phyloP scores from a whole-genome alignment of 305 asterid species.

The Rubia tinctorum region DNA sequence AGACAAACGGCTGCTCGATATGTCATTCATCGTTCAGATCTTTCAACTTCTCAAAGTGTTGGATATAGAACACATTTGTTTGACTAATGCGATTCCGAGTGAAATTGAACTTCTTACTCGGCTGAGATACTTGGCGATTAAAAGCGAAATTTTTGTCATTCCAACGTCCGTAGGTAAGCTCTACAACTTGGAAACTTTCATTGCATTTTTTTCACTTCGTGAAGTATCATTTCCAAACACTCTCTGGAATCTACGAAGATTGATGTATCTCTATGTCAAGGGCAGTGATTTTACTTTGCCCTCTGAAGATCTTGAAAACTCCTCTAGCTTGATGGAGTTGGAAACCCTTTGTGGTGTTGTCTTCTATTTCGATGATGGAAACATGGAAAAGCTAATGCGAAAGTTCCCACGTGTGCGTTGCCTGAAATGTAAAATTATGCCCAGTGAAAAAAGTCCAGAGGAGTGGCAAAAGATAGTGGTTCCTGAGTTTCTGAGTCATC shows the following conservation, averaged over 20 bases:
- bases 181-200: neutral
- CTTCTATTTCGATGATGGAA: neutral
- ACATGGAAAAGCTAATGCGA: neutral
- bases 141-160: neutral
- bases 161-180: neutral
- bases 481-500: neutral
- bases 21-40: neutral
- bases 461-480: neutral
- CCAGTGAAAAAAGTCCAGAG: neutral
- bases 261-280: neutral
- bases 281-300: neutral
- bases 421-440: neutral
- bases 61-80: neutral
- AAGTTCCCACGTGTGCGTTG: neutral
- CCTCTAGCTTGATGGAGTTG: neutral
- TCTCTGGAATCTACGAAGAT: neutral
- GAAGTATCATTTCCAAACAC: neutral
- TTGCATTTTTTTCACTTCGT: too few relatives aligned
- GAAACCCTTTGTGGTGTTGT: neutral
- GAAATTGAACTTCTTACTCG: neutral
- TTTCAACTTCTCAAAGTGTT: neutral
- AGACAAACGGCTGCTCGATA: neutral
- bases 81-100: neutral
- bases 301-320: neutral
- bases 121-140: neutral